These are phyloP conservation scores for Trichoderma cornu-damae DNA, from an alignment of 2,329 filamentous ascomycete genomes.

Conservation along the genomic window DNA sequence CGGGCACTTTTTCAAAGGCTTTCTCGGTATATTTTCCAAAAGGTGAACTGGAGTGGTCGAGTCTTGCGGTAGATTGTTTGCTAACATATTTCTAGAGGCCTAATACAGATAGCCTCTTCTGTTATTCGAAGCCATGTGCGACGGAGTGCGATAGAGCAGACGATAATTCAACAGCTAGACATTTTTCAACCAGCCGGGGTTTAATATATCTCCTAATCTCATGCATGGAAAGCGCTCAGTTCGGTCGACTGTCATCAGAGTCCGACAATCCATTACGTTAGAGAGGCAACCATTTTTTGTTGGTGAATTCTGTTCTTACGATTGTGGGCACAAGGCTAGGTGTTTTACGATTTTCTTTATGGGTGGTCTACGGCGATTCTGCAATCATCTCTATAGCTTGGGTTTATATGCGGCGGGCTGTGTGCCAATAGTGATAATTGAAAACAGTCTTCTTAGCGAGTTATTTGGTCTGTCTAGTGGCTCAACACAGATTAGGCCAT, in stretches of 20 bases:
- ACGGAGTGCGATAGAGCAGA: background rate
- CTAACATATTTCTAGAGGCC: background rate
- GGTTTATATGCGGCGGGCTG: slow-evolving; percentile 4
- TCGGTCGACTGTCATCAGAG: background rate
- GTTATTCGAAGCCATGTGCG: background rate
- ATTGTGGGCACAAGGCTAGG: background rate
- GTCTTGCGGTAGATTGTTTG: background rate
- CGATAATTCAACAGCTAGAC: background rate
- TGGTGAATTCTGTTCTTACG: background rate
- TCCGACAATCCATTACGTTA: background rate
- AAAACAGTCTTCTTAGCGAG: background rate
- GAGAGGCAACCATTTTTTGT: background rate
- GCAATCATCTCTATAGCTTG: slow-evolving; percentile 8
- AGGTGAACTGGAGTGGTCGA: background rate
- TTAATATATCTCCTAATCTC: background rate
- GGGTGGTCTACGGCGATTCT: background rate
- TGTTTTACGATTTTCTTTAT: background rate
- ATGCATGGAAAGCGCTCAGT: background rate
- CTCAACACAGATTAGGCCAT: background rate
- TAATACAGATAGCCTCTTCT: background rate
- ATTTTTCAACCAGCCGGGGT: background rate
- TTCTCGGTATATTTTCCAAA: background rate
- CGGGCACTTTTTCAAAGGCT: background rate
- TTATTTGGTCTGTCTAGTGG: background rate
- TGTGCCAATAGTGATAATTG: background rate